Conservation (phyloP, 371 early-diverging fungal species). For the Choanephora cucurbitarum region DNA sequence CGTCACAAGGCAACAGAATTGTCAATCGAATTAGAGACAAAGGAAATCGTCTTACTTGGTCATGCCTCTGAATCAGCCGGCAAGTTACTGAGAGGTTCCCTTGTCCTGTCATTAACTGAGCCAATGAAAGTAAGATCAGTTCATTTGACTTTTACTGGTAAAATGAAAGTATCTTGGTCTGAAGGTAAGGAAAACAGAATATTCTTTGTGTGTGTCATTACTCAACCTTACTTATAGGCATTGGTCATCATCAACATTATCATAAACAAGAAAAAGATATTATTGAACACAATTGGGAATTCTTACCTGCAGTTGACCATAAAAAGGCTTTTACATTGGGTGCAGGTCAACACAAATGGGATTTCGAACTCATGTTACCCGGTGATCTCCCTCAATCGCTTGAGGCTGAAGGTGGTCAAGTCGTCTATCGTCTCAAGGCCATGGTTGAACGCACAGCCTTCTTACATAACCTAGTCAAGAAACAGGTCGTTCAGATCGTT, state of each 20-base stretch:
- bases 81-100: conserved; percentile 36
- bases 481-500: conserved; percentile 28
- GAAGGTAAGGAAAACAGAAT: conserved; percentile 32
- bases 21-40: conserved; percentile 30
- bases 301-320: conserved; percentile 25
- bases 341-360: conserved; percentile 39
- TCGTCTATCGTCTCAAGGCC: conserved; percentile 41
- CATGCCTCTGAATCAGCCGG: conserved; percentile 44
- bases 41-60: conserved; percentile 37
- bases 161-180: conserved; percentile 52
- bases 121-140: conserved; percentile 45
- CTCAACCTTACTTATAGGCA: neutral
- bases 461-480: conserved; percentile 38
- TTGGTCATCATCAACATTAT: conserved; percentile 45
- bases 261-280: conserved; percentile 43
- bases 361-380: conserved; percentile 41
- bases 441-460: conserved; percentile 44
- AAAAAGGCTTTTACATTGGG: conserved; percentile 26
- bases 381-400: conserved; percentile 49
- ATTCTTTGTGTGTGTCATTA: neutral
- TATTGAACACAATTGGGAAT: conserved; percentile 35
- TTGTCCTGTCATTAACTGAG: conserved; percentile 32
- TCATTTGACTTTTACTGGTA: conserved; percentile 35
- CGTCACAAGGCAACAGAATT: conserved; percentile 31
- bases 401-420: conserved; percentile 44